A percentile compares a stretch with the other conserved stretches of the same genome.
These are phyloP conservation scores for Cercospora zeae-maydis DNA, from an alignment of 2,329 filamentous ascomycete genomes.

Conservation along the genomic window DNA sequence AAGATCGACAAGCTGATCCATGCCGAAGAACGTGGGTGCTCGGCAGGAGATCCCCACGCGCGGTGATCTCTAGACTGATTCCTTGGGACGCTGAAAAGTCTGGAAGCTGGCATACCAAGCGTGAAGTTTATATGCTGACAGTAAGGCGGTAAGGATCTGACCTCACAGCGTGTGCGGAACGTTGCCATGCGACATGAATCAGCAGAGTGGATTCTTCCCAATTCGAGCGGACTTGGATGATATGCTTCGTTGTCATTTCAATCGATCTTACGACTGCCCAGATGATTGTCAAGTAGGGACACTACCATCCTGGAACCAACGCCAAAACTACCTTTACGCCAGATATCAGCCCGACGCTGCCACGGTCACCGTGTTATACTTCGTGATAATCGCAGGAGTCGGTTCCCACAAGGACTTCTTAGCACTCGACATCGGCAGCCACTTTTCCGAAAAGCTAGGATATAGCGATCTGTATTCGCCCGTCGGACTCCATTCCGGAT, in stretches of 20 bases:
- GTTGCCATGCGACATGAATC: background rate
- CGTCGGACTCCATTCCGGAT: background rate
- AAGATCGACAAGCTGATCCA: background rate
- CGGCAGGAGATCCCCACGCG: background rate
- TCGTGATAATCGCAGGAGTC: background rate
- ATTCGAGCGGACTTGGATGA: no score
- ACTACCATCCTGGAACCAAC: no score
- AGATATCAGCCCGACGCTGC: background rate
- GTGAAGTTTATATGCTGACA: background rate
- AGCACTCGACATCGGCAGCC: background rate
- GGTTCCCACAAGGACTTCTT: background rate
- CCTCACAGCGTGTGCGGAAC: background rate
- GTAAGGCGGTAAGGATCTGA: background rate
- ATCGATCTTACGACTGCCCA: background rate
- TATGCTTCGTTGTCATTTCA: background rate
- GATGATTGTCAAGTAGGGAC: background rate
- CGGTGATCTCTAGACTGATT: background rate
- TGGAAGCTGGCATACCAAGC: background rate
- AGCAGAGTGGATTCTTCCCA: background rate
- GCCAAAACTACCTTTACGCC: background rate
- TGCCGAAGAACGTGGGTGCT: background rate
- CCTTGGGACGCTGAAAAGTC: background rate
- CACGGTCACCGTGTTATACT: background rate
- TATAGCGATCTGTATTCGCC: background rate
- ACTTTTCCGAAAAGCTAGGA: background rate